A percentile compares a stretch with the other conserved stretches of the same genome.
phyloP scores from a whole-genome alignment of 805 yeast species.

The Tetrapisispora arboricola region DNA sequence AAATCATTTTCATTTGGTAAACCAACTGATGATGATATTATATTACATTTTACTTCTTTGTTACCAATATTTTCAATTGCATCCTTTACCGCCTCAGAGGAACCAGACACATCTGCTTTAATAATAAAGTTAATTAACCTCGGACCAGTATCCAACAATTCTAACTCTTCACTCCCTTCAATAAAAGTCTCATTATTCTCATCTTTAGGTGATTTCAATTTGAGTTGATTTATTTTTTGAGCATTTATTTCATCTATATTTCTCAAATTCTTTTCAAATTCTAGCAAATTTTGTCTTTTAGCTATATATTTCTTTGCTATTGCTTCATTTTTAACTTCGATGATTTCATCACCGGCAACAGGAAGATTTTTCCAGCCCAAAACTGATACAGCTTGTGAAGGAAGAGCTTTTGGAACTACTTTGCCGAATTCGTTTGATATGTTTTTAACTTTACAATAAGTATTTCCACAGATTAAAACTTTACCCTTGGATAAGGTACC shows the following conservation, averaged over 20 bases:
- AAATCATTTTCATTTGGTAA: slow-evolving; percentile 57
- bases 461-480: slow-evolving; percentile 73
- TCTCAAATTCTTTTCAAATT: slow-evolving; percentile 46
- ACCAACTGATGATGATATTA: slow-evolving; percentile 72
- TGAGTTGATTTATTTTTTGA: slow-evolving; percentile 42
- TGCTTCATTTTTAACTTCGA: slow-evolving; percentile 67
- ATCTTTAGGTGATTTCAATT: slow-evolving; percentile 34
- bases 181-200: slow-evolving; percentile 33
- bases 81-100: slow-evolving; percentile 86
- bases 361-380: slow-evolving; percentile 94
- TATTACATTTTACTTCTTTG: slow-evolving; percentile 64
- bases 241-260: slow-evolving; percentile 66
- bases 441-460: slow-evolving; percentile 75
- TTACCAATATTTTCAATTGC: slow-evolving; percentile 77
- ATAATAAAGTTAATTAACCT: slow-evolving; percentile 51
- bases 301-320: slow-evolving; percentile 65
- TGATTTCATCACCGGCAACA: slow-evolving; percentile 75
- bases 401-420: slow-evolving; percentile 54
- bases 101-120: slow-evolving; percentile 89
- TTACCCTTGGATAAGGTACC: slow-evolving; percentile 66
- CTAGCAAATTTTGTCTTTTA: slow-evolving; percentile 52
- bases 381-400: slow-evolving; percentile 83
- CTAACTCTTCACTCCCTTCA: slow-evolving; percentile 25
- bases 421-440: slow-evolving; percentile 69
- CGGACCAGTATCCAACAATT: slow-evolving; percentile 7